Base-by-base conservation (phyloP, 2,329 filamentous ascomycete species). In the Botryotinia calthae region DNA sequence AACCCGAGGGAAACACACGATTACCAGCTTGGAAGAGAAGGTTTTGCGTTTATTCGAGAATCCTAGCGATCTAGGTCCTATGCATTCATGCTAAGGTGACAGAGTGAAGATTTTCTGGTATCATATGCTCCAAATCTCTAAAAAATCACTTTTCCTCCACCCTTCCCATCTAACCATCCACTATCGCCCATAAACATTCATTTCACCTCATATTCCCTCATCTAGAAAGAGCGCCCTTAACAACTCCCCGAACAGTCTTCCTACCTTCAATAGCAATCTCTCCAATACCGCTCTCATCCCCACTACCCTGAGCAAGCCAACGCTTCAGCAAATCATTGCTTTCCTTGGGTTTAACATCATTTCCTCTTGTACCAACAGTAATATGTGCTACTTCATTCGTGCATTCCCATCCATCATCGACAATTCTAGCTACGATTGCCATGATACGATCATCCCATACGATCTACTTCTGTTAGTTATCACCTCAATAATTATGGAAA, bases 391-490 rank as follows among this genome's bases (percentile, higher is more conserved):
- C 86, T 22, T 86, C 83, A 80, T 99, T 99, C 61, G 88, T 87
- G 74, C 91, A 95, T 72, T 89, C 85, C 89, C 90, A 93, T 74
- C 82, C 83, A 22, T 87, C 83, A 72, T 89, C 88, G 9, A 88
- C 83, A 4, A 97, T 84, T 16, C 95, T 89, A 25, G 93, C 94
- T 4, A 97, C 93, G 73, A 99, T 91, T 9, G 94, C 91, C 96
- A 99, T 98, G 79, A 98, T 85, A 8, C 94, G 88, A 75, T 90
- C 86, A 79, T 98, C 92, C 86, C 91, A 98, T 14, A 99, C 90
- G 65, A 98, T 82, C 85, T 87, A 63, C 4, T n/a, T 31, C 25
- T 34, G 14, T 68, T 59, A 12, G 56, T 61, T 14, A 51, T 42
- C n/a, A 25, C 34, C 54, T 4, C 31, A 9, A n/a, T 14, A 6